Evolutionary conservation across 1,284 basidiomycete species (phyloP), one percentile per base, ranked within the genome.

Genomic region (Laetiporus sulphureus): DNA sequence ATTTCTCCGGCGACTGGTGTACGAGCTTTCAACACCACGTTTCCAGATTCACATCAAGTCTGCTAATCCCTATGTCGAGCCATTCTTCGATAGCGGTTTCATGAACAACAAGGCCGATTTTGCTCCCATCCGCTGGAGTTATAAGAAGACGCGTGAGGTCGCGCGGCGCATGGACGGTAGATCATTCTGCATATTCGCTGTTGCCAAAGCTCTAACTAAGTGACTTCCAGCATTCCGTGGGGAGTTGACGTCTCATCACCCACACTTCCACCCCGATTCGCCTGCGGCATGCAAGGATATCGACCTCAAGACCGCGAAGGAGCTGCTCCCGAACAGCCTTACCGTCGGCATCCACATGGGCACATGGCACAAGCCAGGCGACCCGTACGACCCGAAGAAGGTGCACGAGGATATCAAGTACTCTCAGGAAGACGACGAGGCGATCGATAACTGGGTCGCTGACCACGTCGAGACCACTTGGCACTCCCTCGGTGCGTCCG

Each of bases 101-200:
- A 77, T 84, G 78, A 83, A 82, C 67, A 61, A 83, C 65, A 80
- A 81, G 66, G 80, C 79, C 19, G 81, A 83, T 64, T 79, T 81
- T 53, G 79, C 79, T n/a, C 81, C 81, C 11, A 79, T 83, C 51
- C 75, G 79, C 36, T 83, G 81, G 81, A 76, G 75, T 53, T 83
- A 83, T 66, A 83, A 83, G 73, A 77, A 76, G 67, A 80, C 77
- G 33, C 76, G 81, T 53, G 80, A 83, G 52, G 63, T 83, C 15
- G 80, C 79, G n/a, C 69, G 80, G 49, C 68, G 80, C 50, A 83
- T 83, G 81, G 79, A 83, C 50, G 72, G 77, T 79, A 15, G 23
- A 30, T 31, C 32, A 23, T 24, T 23, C 32, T 37, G 12, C 22
- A 2, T 18, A 24, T 20, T 12, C 25, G 16, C 34, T 1, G 5